Base-by-base conservation (phyloP, 164 flowering plant genomes). In the Stephania yunnanensis region DNA sequence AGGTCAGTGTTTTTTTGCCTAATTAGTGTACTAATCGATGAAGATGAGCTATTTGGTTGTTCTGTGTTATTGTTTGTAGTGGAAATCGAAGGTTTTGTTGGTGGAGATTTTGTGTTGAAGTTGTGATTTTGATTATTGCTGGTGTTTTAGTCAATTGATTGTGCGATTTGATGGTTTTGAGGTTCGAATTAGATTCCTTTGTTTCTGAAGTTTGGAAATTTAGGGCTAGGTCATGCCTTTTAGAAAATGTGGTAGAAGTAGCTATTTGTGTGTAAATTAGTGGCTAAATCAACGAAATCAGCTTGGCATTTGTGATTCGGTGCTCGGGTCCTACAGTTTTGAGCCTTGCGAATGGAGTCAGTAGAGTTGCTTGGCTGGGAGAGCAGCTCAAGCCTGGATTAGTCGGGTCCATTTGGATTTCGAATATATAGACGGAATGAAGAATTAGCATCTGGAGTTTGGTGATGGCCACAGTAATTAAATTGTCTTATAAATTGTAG, bases 1-100 rank as follows among this genome's bases (percentile, higher is more conserved):
- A 46, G 98, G 98, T 95, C 36, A 15, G 86, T 81, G 25, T 55
- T 73, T 20, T 15, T 76, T 63, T 15, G 22, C 53, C 42, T 20
- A 19, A 3, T 58, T 58, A n/a, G 1, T 72, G 15, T 17, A 4
- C 42, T 36, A 50, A 72, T 72, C 19, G 53, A 70, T 71, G 22
- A 11, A 6, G 12, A 10, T 71, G 7, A 17, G 17, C n/a, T 25
- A 45, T 46, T 71, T 44, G 73, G 55, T 17, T 42, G 68, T 12
- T 55, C 61, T 55, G 17, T n/a, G 4, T 53, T 9, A 10, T 6
- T 6, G 58, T 53, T 53, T 53, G 15, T 10, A 53, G 15, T 53
- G 58, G 15, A 12, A 6, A 53, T 9, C 12, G 63, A 55, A 19
- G 63, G 17, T 15, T 12, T 58, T 58, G 64, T 15, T 58, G n/a